phyloP scores from a whole-genome alignment of 148 eudicot genomes.

The Fagopyrum esculentum region DNA sequence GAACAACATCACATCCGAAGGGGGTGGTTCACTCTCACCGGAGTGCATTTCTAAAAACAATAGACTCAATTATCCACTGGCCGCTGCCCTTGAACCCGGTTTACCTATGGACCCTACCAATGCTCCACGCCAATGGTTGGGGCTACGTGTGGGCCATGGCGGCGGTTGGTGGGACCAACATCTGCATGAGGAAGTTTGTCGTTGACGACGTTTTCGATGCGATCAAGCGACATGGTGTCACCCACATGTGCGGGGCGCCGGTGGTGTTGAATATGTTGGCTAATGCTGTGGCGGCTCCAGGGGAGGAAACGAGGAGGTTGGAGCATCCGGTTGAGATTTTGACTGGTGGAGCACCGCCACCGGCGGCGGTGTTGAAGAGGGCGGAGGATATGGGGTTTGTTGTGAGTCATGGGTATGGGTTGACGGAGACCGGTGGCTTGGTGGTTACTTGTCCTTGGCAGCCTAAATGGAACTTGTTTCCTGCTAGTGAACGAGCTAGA shows the following conservation, averaged over 20 bases:
- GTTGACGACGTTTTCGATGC: conserved; percentile 19
- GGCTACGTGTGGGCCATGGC: conserved; percentile 42
- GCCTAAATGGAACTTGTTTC: conserved; percentile 5
- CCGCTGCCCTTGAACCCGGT: conserved; percentile 27
- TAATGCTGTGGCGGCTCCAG: conserved; percentile 10
- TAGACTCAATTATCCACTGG: conserved; percentile 35
- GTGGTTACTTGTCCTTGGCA: conserved; percentile 17
- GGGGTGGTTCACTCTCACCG: conserved; percentile 49
- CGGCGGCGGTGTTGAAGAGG: not conserved
- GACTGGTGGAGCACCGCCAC: conserved; percentile 18
- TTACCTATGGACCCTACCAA: conserved; percentile 51
- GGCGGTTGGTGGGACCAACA: conserved; percentile 35
- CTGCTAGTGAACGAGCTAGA: not conserved
- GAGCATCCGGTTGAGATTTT: conserved; percentile 4
- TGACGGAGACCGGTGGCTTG: conserved; percentile 19
- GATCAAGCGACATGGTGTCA: conserved; percentile 26
- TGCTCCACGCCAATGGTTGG: conserved; percentile 56
- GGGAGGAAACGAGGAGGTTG: conserved; percentile 11
- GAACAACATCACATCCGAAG: conserved; percentile 41
- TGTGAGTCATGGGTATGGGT: conserved; percentile 17
- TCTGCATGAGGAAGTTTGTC: conserved; percentile 36
- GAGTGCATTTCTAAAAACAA: conserved; percentile 22
- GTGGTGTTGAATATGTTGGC: conserved; percentile 28
- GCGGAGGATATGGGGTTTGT: conserved; percentile 17
- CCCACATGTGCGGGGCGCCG: conserved; percentile 51